Percentiles rank a stretch among this genome's conserved stretches.
Evolutionary conservation across 345 rosid species (phyloP).

Genomic region (Erodium maritimum): DNA sequence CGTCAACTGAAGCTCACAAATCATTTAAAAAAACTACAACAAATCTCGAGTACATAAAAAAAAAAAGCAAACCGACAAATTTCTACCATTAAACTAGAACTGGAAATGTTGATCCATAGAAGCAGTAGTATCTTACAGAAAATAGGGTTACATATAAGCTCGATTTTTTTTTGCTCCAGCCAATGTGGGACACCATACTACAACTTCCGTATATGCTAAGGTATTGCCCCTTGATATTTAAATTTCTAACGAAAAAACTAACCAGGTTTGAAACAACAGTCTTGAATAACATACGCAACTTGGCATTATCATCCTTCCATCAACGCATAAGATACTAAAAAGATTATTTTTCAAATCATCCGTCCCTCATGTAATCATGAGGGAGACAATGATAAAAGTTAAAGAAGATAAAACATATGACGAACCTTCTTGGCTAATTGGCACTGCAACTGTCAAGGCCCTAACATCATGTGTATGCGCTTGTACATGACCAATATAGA

Average conservation of each 20-base stretch:
- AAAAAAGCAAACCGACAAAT: not conserved
- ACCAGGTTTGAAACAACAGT: not conserved
- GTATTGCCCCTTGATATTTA: not conserved
- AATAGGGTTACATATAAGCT: no score
- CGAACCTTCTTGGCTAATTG: constrained; percentile 74
- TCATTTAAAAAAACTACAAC: not conserved
- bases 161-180: no score
- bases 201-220: not conserved
- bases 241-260: not conserved
- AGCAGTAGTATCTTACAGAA: not conserved
- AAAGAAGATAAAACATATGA: constrained; percentile 5
- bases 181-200: not conserved
- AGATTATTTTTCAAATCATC: no score
- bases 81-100: not conserved
- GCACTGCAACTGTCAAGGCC: constrained; percentile 81
- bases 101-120: not conserved
- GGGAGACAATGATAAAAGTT: not conserved
- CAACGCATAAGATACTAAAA: no score
- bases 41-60: no score
- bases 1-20: not conserved
- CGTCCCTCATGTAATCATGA: not conserved
- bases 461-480: constrained; percentile 91
- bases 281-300: not conserved
- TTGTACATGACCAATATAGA: constrained; percentile 63
- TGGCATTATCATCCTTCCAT: not conserved